Conservation (phyloP, 495 filamentous ascomycete genomes). For the Alectoria sarmentosa region DNA sequence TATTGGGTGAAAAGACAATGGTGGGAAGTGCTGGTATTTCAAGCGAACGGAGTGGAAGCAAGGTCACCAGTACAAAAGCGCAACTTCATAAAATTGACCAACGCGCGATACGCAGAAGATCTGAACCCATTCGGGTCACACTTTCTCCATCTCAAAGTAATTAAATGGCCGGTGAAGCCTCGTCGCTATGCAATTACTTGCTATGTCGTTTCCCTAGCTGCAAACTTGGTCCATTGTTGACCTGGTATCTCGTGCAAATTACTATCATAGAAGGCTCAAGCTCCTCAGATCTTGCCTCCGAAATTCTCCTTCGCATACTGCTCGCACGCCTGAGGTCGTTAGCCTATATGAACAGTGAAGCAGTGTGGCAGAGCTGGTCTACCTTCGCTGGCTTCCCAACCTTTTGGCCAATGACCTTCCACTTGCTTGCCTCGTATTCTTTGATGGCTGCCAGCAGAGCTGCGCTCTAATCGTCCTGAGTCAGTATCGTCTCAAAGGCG, state of each 20-base stretch:
- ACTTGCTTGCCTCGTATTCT: constrained; percentile 96
- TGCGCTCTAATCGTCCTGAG: constrained; percentile 52
- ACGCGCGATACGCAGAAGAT: no score
- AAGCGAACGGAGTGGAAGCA: no score
- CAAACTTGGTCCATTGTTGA: constrained; percentile 12
- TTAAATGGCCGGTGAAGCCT: constrained; percentile 2
- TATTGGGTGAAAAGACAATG: no score
- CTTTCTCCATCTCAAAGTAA: neutral
- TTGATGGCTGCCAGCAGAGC: constrained; percentile 91
- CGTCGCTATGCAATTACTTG: neutral
- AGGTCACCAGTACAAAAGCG: neutral
- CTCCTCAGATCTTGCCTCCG: constrained; percentile 19
- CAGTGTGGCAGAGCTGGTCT: constrained; percentile 22
- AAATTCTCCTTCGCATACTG: constrained; percentile 98
- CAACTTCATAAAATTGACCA: no score
- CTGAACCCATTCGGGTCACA: no score
- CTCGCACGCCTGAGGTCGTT: constrained; percentile 70
- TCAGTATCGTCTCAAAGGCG: constrained; percentile 26
- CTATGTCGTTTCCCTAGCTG: constrained; percentile 3
- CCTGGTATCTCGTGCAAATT: constrained; percentile 15
- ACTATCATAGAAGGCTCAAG: neutral
- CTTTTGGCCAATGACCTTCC: constrained; percentile 94
- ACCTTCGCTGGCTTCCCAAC: constrained; percentile 98
- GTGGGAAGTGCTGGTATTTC: no score
- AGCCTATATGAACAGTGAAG: constrained; percentile 5